Evolutionary conservation across 192 early-diverging fungal genomes (phyloP).

Genomic region (Entophlyctis luteolus): DNA sequence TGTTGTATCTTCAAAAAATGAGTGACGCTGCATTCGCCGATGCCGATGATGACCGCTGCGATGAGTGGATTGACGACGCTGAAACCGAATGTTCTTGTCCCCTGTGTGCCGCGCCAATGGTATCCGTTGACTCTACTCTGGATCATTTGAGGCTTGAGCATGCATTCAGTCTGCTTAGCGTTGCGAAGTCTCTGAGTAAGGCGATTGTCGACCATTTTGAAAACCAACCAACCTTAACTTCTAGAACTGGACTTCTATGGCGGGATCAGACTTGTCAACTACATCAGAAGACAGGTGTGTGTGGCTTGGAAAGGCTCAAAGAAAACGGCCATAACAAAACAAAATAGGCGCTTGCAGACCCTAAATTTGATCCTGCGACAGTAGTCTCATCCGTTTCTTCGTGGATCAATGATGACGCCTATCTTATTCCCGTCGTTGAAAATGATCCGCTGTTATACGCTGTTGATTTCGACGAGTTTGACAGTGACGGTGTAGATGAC

Average conservation of each 20-base stretch:
- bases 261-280: constrained; percentile 81
- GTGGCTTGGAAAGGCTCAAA: too few species aligned
- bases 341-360: background rate
- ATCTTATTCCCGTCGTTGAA: constrained; percentile 43
- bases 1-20: background rate
- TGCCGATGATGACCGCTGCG: background rate
- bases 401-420: constrained; percentile 39
- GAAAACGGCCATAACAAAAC: too few species aligned
- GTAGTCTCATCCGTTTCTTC: background rate
- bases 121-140: constrained; percentile 34
- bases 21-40: background rate
- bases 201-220: background rate
- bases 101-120: background rate
- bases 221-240: background rate
- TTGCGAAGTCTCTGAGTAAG: constrained; percentile 12
- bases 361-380: background rate
- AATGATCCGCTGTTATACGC: constrained; percentile 53
- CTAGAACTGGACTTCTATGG: constrained; percentile 75
- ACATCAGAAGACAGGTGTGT: constrained; percentile 55
- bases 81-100: background rate
- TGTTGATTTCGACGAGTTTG: constrained; percentile 41
- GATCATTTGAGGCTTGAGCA: constrained; percentile 73
- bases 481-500: constrained; percentile 35
- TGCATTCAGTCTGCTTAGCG: constrained; percentile 70
- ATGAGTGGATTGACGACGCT: constrained; percentile 25